Base-by-base conservation (phyloP, 352 stramenopile genomes). In the Thraustochytrium striatum region DNA sequence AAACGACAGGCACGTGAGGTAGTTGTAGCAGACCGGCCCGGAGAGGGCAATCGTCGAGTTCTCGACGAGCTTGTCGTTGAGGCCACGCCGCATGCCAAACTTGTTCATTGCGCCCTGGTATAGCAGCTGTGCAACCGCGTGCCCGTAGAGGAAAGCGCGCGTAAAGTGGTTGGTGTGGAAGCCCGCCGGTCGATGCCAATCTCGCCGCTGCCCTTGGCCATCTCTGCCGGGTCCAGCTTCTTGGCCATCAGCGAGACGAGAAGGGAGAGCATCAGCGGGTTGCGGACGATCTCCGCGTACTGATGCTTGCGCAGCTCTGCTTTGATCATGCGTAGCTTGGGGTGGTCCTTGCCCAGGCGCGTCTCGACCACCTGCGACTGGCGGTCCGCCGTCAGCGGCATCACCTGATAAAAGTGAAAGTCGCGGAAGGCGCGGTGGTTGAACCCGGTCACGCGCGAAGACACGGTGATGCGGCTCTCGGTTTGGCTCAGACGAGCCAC, bases 181-280 rank as follows among this genome's bases (percentile, higher is more conserved):
- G 59, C 25, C 5, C 0, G 25, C 16, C 5, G 9, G n/a, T n/a
- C n/a, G n/a, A n/a, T n/a, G n/a, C n/a, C n/a, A n/a, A n/a, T n/a
- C n/a, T n/a, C n/a, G n/a, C n/a, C n/a, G n/a, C n/a, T n/a, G n/a
- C n/a, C n/a, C n/a, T n/a, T n/a, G n/a, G n/a, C n/a, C n/a, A n/a
- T n/a, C n/a, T n/a, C n/a, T 55, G 16, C 25, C 25, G 47, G 25
- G 47, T 25, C 47, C 25, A 55, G 47, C 32, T 11, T 38, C 30
- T 75, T 75, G 21, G 44, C 25, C 43, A 75, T 39, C 3, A 75
- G 52, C 11, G 65, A 75, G 13, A 75, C 50, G 21, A 75, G 65
- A 7, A 75, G 50, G 3, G 65, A 62, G 21, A 75, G 52, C 65
- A 75, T 75, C 16, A 75, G 50, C 65, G 65, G 65, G 50, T 75